Evolutionary conservation across 1,284 basidiomycete species (phyloP).

Genomic region (Cutaneotrichosporon curvatum): DNA sequence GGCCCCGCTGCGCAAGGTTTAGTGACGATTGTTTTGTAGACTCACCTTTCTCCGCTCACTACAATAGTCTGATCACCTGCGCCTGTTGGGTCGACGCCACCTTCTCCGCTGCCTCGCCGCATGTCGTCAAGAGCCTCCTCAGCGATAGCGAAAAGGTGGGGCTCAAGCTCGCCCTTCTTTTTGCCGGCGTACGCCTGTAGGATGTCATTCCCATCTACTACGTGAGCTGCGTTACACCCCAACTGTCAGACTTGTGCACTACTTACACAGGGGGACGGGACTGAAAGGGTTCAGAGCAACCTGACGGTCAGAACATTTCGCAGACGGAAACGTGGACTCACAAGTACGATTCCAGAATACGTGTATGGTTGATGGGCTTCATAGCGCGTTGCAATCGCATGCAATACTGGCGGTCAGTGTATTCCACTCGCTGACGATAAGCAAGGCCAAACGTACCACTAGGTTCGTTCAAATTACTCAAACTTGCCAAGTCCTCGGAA

Average conservation of each 20-base stretch:
- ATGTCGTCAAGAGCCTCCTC: conserved; percentile 98
- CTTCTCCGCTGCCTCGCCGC: conserved; percentile 50
- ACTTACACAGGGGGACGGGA: conserved; percentile 67
- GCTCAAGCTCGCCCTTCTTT: conserved; percentile 89
- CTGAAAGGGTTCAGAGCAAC: conserved; percentile 99
- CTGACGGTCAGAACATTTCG: conserved; percentile 16
- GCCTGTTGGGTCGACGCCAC: conserved; percentile 64
- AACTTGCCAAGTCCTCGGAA: conserved; percentile 93
- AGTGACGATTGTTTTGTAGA: too few relatives aligned
- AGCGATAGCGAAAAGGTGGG: conserved; percentile 97
- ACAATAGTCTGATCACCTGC: conserved; percentile 90
- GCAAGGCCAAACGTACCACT: conserved; percentile 56
- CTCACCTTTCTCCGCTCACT: conserved; percentile 93
- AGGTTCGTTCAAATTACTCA: conserved; percentile 97
- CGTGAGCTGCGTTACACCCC: too few relatives aligned
- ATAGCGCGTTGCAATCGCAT: conserved; percentile 95
- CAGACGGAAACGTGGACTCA: conserved; percentile 28
- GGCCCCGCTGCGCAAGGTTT: conserved; percentile 76
- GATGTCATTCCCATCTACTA: conserved; percentile 77
- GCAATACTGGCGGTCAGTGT: conserved; percentile 60
- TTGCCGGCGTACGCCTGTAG: conserved; percentile 95
- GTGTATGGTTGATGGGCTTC: conserved; percentile 97
- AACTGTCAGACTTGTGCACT: neutral
- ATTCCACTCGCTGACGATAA: neutral
- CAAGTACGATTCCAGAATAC: conserved; percentile 80